Conservation (phyloP, 176 grass and related monocot genomes). For the Raddia guianensis region DNA sequence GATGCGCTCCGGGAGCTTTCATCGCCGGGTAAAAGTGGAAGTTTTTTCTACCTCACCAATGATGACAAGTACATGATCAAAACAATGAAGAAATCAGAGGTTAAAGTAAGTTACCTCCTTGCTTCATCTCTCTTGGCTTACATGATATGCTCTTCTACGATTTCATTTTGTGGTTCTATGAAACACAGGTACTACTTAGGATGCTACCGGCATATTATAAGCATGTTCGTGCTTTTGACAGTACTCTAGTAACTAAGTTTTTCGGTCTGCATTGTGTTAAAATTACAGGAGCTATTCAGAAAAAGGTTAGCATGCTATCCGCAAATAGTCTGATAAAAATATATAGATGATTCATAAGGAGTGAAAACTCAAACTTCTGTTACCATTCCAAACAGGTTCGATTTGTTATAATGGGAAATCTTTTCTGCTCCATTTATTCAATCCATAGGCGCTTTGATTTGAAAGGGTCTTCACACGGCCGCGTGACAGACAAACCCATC, state of each 20-base stretch:
- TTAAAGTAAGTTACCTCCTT: conserved; percentile 18
- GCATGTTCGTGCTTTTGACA: conserved; percentile 65
- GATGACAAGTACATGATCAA: conserved; percentile 52
- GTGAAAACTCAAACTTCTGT: neutral
- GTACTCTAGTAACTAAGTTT: conserved; percentile 78
- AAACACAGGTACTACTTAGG: conserved; percentile 72
- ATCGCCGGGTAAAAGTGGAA: conserved; percentile 42
- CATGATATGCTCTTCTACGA: neutral
- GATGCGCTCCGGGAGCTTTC: conserved; percentile 41
- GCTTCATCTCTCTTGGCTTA: neutral
- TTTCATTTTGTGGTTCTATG: conserved; percentile 15
- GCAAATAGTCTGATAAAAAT: neutral
- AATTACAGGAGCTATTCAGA: conserved; percentile 72
- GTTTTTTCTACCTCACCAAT: conserved; percentile 47
- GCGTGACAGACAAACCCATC: conserved; percentile 76
- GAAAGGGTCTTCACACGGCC: conserved; percentile 85
- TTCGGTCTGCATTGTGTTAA: conserved; percentile 86
- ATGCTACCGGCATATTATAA: conserved; percentile 92
- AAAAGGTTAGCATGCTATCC: conserved; percentile 60
- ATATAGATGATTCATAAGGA: neutral
- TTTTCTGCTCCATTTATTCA: conserved; percentile 59
- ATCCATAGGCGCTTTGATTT: conserved; percentile 80
- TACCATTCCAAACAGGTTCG: conserved; percentile 55
- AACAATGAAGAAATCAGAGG: conserved; percentile 49
- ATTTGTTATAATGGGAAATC: conserved; percentile 92